Conservation (phyloP, 2,329 filamentous ascomycete genomes). For the Pseudocercospora eumusae region DNA sequence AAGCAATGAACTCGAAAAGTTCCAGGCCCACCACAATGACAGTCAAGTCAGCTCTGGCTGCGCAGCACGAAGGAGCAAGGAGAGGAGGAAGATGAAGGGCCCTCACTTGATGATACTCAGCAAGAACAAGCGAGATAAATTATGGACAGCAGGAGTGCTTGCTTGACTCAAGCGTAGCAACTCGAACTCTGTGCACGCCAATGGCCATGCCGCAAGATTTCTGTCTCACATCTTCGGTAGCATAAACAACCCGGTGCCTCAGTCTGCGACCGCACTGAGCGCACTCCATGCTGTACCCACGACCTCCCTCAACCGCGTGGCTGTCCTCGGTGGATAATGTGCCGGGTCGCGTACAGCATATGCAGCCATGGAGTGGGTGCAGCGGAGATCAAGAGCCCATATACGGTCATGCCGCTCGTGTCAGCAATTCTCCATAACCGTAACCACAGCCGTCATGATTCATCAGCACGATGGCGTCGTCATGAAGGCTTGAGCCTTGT, state of each 20-base stretch:
- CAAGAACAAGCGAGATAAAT: not conserved
- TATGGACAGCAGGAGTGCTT: slow-evolving; percentile 7
- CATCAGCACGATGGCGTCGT: not conserved
- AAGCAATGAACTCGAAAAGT: slow-evolving; percentile 1
- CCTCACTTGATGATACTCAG: not conserved
- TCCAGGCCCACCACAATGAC: not conserved
- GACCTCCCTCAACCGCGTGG: slow-evolving; percentile 3
- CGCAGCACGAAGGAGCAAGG: slow-evolving; percentile 1
- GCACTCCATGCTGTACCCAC: not conserved
- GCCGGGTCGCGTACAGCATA: not conserved
- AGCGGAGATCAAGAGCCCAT: slow-evolving; percentile 9
- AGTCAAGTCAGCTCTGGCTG: not conserved
- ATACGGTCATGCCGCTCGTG: slow-evolving; percentile 3
- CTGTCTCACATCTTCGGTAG: slow-evolving; percentile 7
- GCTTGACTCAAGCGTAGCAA: slow-evolving; percentile 4
- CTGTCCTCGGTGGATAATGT: not conserved
- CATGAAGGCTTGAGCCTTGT: not conserved
- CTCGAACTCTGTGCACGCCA: slow-evolving; percentile 6
- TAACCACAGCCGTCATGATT: slow-evolving; percentile 4
- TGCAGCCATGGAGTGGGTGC: slow-evolving; percentile 5
- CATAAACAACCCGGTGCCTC: not conserved
- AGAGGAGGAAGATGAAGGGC: not conserved
- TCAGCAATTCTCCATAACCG: slow-evolving; percentile 5
- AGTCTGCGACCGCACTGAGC: slow-evolving; percentile 1
- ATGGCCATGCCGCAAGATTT: not conserved